Conservation (phyloP, 2,329 filamentous ascomycete genomes). For the Macrophomina phaseolina region DNA sequence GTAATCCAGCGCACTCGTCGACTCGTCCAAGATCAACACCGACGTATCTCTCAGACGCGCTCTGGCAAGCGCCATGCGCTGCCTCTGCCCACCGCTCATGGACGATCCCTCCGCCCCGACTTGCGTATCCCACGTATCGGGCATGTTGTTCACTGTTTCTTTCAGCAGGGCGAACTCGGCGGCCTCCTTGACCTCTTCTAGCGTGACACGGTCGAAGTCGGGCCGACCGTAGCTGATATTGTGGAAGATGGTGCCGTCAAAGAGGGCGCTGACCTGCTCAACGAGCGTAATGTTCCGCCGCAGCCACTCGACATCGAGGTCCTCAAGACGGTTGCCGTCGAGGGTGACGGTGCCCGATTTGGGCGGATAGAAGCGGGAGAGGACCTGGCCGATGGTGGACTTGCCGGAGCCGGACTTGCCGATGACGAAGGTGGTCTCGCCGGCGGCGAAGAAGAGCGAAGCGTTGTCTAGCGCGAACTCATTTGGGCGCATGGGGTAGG, state of each 20-base stretch:
- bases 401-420: constrained; percentile 91
- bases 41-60: constrained; percentile 78
- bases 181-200: constrained; percentile 64
- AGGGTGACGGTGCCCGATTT: constrained; percentile 69
- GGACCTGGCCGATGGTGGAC: constrained; percentile 81
- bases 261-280: constrained; percentile 81
- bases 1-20: constrained; percentile 85
- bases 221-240: constrained; percentile 78
- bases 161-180: constrained; percentile 73
- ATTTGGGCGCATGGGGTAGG: constrained; percentile 74
- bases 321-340: constrained; percentile 67
- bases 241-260: constrained; percentile 76
- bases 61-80: constrained; percentile 80
- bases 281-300: constrained; percentile 78
- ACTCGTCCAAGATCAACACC: constrained; percentile 85
- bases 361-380: constrained; percentile 78
- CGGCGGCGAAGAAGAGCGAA: constrained; percentile 72
- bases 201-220: constrained; percentile 55
- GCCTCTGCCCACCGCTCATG: constrained; percentile 84
- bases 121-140: constrained; percentile 72
- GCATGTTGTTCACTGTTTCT: constrained; percentile 69
- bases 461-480: constrained; percentile 65
- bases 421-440: constrained; percentile 78
- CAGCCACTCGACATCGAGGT: constrained; percentile 73
- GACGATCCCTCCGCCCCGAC: constrained; percentile 72